Percentiles rank a stretch among this genome's conserved stretches.
These are phyloP conservation scores for Protomyces gravidus DNA, from an alignment of 1,139 yeast species.

Conservation along the genomic window DNA sequence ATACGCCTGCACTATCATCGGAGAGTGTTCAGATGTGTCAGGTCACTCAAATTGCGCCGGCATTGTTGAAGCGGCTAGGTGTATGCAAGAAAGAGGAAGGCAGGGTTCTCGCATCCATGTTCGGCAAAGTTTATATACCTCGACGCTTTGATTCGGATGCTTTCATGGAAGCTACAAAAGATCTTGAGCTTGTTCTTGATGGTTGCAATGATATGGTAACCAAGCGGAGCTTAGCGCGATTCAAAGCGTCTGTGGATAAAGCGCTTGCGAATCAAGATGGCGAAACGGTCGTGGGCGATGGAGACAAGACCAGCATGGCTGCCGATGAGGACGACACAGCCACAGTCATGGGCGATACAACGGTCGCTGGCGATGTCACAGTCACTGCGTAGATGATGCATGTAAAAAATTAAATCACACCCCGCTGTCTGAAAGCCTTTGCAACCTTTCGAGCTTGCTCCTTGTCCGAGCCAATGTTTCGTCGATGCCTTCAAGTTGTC, in stretches of 20 bases:
- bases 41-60: slow-evolving; percentile 50
- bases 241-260: slow-evolving; percentile 12
- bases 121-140: slow-evolving; percentile 49
- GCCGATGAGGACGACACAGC: background rate
- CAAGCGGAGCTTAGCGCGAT: slow-evolving; percentile 12
- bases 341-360: background rate
- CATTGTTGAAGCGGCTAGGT: slow-evolving; percentile 44
- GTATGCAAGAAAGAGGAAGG: slow-evolving; percentile 54
- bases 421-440: background rate
- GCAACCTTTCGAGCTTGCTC: background rate
- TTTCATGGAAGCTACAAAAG: slow-evolving; percentile 28
- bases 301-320: background rate
- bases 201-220: slow-evolving; percentile 25
- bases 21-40: slow-evolving; percentile 48
- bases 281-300: background rate
- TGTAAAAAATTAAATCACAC: background rate
- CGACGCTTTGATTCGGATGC: background rate
- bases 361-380: background rate
- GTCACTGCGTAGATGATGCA: background rate
- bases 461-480: slow-evolving; percentile 1
- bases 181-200: slow-evolving; percentile 32
- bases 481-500: slow-evolving; percentile 6
- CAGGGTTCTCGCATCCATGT: slow-evolving; percentile 53
- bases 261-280: background rate
- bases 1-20: slow-evolving; percentile 43